Base-by-base conservation (phyloP, 2,329 filamentous ascomycete genomes). In the Scortechinia acanthostroma region DNA sequence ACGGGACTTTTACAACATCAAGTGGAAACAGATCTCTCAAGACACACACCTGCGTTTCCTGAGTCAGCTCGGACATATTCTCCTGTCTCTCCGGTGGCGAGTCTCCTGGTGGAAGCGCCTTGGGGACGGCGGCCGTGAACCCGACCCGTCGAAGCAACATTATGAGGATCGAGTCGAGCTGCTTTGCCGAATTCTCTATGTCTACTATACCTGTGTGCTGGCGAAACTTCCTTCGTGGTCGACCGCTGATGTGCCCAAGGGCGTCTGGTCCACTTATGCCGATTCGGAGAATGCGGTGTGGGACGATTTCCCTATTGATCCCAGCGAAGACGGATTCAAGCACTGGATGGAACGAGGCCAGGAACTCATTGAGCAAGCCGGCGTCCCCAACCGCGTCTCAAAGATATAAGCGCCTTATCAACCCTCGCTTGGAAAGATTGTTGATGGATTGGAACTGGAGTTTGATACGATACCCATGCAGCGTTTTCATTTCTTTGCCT, bases 81-180 rank as follows among this genome's bases (percentile, higher is more conserved):
- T 69, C 16, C 53, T 68, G 22, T 62, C 64, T 1, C 58, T 69
- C 15, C 66, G 67, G 4, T 69, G 66, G 64, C 62, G 65, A 20
- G 57, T 64, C 2, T 65, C 65, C 3, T 70, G 66, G 66, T 69
- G 66, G 66, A 60, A 60, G 37, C 56, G 57, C 2, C 61, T 66
- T 5, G 66, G 65, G 4, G 63, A 67, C 42, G 60, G 61, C 14
- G 59, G 61, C 21, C 51, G 53, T 17, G 53, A 53, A 21, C 57
- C 57, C 2, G 62, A 65, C 20, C 61, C 60, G 1, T 57, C 53
- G 30, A 57, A 63, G 51, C 61, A 63, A 46, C 58, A 62, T 33
- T 67, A 65, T 25, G 55, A 64, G 33, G 57, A 62, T 21, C 61
- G 65, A 3, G 65, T 67, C 5, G 58, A 62, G 28, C 51, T 61